Base-by-base conservation (phyloP, 352 stramenopile species). In the Globisporangium rhizosaccharum region DNA sequence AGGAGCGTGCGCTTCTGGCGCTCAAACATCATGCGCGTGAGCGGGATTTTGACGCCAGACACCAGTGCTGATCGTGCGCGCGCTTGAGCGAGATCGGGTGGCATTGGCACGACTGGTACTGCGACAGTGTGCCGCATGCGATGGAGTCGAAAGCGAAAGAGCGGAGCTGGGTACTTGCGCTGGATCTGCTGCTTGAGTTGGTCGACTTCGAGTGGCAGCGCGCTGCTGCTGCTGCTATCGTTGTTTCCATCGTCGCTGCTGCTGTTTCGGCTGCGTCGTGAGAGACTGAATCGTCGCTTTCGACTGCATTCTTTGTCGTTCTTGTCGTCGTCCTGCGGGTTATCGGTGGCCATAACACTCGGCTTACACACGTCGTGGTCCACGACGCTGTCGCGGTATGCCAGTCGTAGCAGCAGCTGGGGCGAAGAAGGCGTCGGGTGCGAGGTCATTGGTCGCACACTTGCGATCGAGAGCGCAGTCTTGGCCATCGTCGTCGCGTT, bases 21-120 rank as follows among this genome's bases (percentile, higher is more conserved):
- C 56, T 50, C 56, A 59, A 57, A 73, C 75, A 85, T 85, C 59
- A 55, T 63, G 49, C 65, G 67, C 14, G 75, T 85, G 62, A 82
- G 70, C 56, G 73, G 73, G 54, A 82, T 77, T 52, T 73, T 73
- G 49, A 52, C 63, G 42, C 75, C 71, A 6, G 68, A 75, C 15
- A 85, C 75, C 56, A 81, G 59, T 66, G 61, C 68, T 61, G 53
- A 41, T 67, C 30, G 75, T 57, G 53, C 73, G 61, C 59, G 70
- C 62, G 60, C 64, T 50, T 57, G 54, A 44, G 41, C 52, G 45
- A 85, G 57, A 41, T 77, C 66, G 10, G 52, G 37, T 9, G 73
- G 71, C 39, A 85, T 15, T 9, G 41, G 77, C 61, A 74, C 56
- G 48, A 82, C 71, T 12, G 75, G 75, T 33, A 73, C 61, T 33